Base-by-base conservation (phyloP, 768 basidiomycete genomes). In the Kwoniella heveanensis region DNA sequence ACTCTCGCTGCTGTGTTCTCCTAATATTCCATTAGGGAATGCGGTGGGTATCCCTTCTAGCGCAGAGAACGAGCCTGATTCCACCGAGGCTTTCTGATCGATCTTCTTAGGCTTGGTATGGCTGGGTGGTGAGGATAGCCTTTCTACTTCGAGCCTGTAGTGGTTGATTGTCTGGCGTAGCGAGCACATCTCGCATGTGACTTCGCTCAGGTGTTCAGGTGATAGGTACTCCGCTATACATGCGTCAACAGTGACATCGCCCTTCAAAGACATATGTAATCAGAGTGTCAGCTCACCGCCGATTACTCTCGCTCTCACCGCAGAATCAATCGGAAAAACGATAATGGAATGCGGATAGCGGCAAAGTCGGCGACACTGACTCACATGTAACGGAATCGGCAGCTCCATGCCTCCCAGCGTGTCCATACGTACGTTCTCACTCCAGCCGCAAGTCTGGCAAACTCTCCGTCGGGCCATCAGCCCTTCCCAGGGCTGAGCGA, bases 141-240 rank as follows among this genome's bases (percentile, higher is more conserved):
- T 80, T 36, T 86, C 84, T 4, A 86, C 82, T 58, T 94, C 92
- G 9, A 84, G 80, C 44, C 82, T 53, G 78, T 58, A 94, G 83
- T 51, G 87, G 83, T 52, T 81, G 81, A 68, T 85, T 0, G 96
- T 98, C 19, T 88, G 87, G 5, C 87, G 82, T 64, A 98, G 82
- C 1, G 92, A 91, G 76, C 96, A 99, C 65, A 88, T 88, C 22
- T 93, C 87, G 80, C 96, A 99, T 26, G 92, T 87, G 71, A 92
- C 95, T 74, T 94, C 93, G n/a, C 85, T 86, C 50, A 99, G 84
- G 36, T 90, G 80, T 77, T 99, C 96, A 29, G 95, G 84, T 12
- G 88, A 85, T 27, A 92, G 95, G 78, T 94, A 96, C 48, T 95
- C 90, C 62, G 86, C 85, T 12, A 98, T 85, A 71, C 91, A 92